A percentile compares a stretch with the other conserved stretches of the same genome.
Conservation (phyloP, 345 rosid genomes). For the Corchorus capsularis region DNA sequence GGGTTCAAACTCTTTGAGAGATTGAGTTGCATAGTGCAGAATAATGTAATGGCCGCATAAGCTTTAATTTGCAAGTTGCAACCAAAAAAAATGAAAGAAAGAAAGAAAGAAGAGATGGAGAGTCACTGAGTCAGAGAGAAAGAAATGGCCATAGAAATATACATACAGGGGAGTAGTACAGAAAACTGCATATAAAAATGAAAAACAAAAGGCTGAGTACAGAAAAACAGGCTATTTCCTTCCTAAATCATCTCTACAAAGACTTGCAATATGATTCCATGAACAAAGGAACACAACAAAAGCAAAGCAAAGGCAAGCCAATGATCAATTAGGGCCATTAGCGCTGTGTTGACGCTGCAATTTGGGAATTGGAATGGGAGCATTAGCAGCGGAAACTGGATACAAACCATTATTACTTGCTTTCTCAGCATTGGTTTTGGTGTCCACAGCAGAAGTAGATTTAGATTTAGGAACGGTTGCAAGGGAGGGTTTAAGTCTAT, state of each 20-base stretch:
- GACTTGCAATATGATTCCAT: conserved; percentile 12
- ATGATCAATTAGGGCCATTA: conserved; percentile 24
- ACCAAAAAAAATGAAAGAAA: not conserved
- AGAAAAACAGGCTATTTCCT: conserved; percentile 12
- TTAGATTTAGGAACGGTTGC: not conserved
- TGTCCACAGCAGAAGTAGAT: not conserved
- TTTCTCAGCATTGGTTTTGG: conserved; percentile 18
- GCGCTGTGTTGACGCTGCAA: conserved; percentile 18
- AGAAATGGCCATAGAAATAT: not conserved
- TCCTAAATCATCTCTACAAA: conserved; percentile 26
- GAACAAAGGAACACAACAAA: not conserved
- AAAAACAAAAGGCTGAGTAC: conserved; percentile 11
- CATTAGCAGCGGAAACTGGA: conserved; percentile 14
- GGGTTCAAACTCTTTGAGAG: not conserved
- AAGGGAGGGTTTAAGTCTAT: not conserved
- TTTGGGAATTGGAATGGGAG: conserved; percentile 1
- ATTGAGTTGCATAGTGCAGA: not conserved
- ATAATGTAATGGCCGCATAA: not conserved
- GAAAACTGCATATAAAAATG: not conserved
- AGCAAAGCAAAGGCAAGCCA: not conserved
- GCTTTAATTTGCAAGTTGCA: not conserved
- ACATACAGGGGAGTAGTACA: conserved; percentile 5
- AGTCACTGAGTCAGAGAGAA: conserved; percentile 1
- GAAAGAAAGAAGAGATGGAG: not conserved
- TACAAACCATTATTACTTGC: conserved; percentile 24